A percentile compares a stretch with the other conserved stretches of the same genome.
These are phyloP conservation scores for Dendrothele bispora DNA, from an alignment of 768 basidiomycete species.

Conservation along the genomic window DNA sequence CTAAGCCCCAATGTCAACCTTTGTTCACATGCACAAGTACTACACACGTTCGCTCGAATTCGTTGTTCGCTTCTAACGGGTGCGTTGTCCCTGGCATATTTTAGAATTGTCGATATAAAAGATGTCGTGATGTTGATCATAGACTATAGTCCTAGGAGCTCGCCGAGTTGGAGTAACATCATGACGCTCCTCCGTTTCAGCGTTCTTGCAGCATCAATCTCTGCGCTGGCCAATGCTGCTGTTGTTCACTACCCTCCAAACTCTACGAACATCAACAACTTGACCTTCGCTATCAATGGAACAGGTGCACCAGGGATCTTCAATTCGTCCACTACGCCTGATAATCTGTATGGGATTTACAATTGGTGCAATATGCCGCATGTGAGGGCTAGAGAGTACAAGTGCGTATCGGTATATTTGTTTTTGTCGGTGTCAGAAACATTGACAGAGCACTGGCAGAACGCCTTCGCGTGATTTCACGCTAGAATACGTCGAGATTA, in stretches of 20 bases:
- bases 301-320: slow-evolving; percentile 48
- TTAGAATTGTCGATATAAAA: no score
- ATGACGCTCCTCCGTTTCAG: no score
- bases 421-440: background rate
- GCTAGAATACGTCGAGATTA: slow-evolving; percentile 49
- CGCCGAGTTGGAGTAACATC: no score
- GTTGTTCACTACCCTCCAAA: slow-evolving; percentile 40
- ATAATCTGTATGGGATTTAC: slow-evolving; percentile 41
- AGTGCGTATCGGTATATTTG: slow-evolving; percentile 32
- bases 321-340: slow-evolving; percentile 38
- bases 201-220: background rate
- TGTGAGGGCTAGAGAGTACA: slow-evolving; percentile 43
- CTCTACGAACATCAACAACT: slow-evolving; percentile 40
- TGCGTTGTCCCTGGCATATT: no score
- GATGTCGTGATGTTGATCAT: no score
- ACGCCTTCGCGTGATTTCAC: slow-evolving; percentile 33
- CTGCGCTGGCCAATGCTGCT: slow-evolving; percentile 8
- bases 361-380: slow-evolving; percentile 62
- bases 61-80: no score
- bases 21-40: no score
- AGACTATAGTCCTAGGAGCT: no score
- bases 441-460: slow-evolving; percentile 18
- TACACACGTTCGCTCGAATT: no score
- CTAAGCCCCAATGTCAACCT: no score
- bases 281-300: slow-evolving; percentile 41